Evolutionary conservation across 495 filamentous ascomycete genomes (phyloP), one percentile per base, ranked within the genome.

Genomic region (Trichoderma reesei): DNA sequence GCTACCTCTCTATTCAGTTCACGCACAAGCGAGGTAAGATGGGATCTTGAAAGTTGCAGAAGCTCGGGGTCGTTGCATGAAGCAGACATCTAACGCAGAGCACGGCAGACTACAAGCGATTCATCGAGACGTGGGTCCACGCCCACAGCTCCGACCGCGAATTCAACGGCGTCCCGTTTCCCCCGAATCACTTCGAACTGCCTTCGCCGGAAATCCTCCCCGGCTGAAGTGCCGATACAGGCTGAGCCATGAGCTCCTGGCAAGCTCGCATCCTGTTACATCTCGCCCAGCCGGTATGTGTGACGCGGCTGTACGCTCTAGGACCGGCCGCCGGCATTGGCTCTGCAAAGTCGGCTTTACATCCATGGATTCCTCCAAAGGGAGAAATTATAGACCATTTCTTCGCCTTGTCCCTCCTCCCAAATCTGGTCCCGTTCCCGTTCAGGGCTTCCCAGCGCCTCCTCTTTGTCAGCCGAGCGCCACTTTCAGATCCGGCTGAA

Each of bases 1-100:
- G 73, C 33, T 69, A 74, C 42, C 67, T 75, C 26, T 71, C 69
- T 20, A 72, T 75, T 8, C 73, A 75, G 34, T 74, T 75, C 34
- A 71, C 70, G 0, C 51, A 65, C 69, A 33, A 70, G 69, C 60
- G 66, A 70, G 33, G 68, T 60, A 60, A 67, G 39, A 66, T 6
- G 38, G 11, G 38, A 39, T 11, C 11, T 39, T 39, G 67, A 46
- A 34, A 67, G 16, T 65, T 36, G 3, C 14, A 64, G 31, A 68
- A 48, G n/a, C 6, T n/a, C 44, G 44, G 6, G 44, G 44, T 48
- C 8, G 18, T 37, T 69, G 26, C 9, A 56, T 9, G 4, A 56
- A 10, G 3, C 3, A 56, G 11, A 33, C 9, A 56, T 33, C 31
- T 56, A 34, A 56, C 51, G 51, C 20, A 2, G 31, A 36, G 1